Evolutionary conservation across 768 basidiomycete species (phyloP).

Genomic region (Dentipellis sp.): DNA sequence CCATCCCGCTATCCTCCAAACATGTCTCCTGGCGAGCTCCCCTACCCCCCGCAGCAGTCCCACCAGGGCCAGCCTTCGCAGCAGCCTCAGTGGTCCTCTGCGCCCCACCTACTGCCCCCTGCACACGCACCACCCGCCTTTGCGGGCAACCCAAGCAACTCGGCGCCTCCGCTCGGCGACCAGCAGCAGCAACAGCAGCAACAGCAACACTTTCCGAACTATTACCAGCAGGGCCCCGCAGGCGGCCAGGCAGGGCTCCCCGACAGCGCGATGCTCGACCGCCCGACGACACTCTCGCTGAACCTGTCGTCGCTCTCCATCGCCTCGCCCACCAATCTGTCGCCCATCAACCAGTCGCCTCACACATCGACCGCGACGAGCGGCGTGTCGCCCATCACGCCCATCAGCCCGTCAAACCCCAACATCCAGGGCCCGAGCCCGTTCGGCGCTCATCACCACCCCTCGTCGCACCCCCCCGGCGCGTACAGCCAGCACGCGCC

Average conservation of each 20-base stretch:
- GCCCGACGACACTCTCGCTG: constrained; percentile 41
- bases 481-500: constrained; percentile 21
- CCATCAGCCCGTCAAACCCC: constrained; percentile 43
- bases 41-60: constrained; percentile 24
- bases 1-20: constrained; percentile 16
- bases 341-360: constrained; percentile 46
- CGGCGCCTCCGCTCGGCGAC: constrained; percentile 14
- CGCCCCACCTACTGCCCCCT: constrained; percentile 16
- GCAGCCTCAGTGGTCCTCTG: constrained; percentile 17
- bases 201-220: constrained; percentile 12
- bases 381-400: constrained; percentile 38
- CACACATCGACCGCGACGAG: constrained; percentile 25
- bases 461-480: constrained; percentile 24
- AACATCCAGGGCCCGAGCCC: constrained; percentile 34
- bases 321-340: constrained; percentile 55
- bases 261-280: constrained; percentile 18
- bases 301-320: constrained; percentile 63
- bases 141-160: constrained; percentile 3
- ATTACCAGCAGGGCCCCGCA: constrained; percentile 14
- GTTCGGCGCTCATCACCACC: constrained; percentile 32
- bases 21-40: constrained; percentile 21
- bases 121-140: constrained; percentile 9
- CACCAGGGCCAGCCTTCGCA: constrained; percentile 24
- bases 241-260: constrained; percentile 10
- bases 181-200: constrained; percentile 8